These are phyloP conservation scores for Camelina neglecta DNA, from an alignment of 345 rosid species.

Conservation along the genomic window DNA sequence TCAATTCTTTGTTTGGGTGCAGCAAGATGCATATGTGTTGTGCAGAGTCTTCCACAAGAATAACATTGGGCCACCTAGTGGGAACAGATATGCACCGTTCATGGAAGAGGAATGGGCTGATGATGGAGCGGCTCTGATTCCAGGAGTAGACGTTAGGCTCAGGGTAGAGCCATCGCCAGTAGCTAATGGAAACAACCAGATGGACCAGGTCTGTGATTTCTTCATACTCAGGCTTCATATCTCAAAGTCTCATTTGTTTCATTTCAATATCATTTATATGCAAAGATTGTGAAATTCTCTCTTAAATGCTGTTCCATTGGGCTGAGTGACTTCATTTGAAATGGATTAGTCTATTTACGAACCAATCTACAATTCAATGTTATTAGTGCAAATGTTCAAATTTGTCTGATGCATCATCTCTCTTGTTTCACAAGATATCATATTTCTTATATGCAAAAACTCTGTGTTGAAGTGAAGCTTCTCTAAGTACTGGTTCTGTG, in stretches of 20 bases:
- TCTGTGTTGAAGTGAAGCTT: slow-evolving; percentile 15
- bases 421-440: slow-evolving; percentile 32
- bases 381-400: slow-evolving; percentile 2
- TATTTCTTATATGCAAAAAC: slow-evolving; percentile 6
- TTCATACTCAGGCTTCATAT: slow-evolving; percentile 6
- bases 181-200: slow-evolving; percentile 34
- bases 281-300: slow-evolving; percentile 18
- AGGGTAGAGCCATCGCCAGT: slow-evolving; percentile 42
- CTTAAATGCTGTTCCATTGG: slow-evolving; percentile 25
- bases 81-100: slow-evolving; percentile 80
- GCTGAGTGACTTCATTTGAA: slow-evolving; percentile 25
- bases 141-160: slow-evolving; percentile 59
- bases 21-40: slow-evolving; percentile 73
- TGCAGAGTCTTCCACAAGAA: slow-evolving; percentile 94
- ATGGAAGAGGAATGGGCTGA: slow-evolving; percentile 86
- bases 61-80: slow-evolving; percentile 90
- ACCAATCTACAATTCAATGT: neutral
- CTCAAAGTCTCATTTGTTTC: slow-evolving; percentile 15
- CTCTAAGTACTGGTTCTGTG: slow-evolving; percentile 28
- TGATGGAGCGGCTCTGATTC: slow-evolving; percentile 54
- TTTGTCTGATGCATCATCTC: slow-evolving; percentile 12
- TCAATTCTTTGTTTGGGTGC: slow-evolving; percentile 40
- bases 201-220: slow-evolving; percentile 54
- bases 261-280: slow-evolving; percentile 9
- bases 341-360: slow-evolving; percentile 18